Percentiles rank a stretch among this genome's conserved stretches.
Evolutionary conservation across 2,329 filamentous ascomycete species (phyloP).

Genomic region (Helotiales sp.): DNA sequence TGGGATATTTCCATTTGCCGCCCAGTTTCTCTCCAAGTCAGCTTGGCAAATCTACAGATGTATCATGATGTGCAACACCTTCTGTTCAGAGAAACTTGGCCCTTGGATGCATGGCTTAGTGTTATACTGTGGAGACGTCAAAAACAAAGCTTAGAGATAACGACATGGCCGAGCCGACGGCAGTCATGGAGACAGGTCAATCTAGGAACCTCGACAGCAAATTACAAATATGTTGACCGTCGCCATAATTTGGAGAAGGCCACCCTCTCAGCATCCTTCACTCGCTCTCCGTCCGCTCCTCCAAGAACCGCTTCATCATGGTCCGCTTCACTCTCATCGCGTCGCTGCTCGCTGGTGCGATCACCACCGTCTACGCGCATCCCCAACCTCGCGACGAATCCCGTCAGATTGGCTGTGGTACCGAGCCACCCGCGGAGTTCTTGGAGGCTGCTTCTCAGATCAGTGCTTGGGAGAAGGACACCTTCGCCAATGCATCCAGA

Average conservation of each 20-base stretch:
- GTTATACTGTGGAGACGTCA: not conserved
- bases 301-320: not conserved
- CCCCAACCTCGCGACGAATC: conserved; percentile 17
- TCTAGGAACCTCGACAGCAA: not conserved
- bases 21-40: not conserved
- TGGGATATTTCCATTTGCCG: not conserved
- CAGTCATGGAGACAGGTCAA: not conserved
- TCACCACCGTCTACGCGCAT: conserved; percentile 25
- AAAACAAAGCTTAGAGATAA: not conserved
- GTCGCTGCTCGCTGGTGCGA: conserved; percentile 21
- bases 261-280: not conserved
- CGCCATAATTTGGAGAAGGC: not conserved
- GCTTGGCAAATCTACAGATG: not conserved
- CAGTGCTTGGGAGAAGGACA: conserved; percentile 16
- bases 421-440: conserved; percentile 32
- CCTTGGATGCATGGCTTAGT: not conserved
- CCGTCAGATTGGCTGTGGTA: conserved; percentile 24
- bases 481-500: conserved; percentile 17
- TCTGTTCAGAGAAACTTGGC: not conserved
- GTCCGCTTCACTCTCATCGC: conserved; percentile 28
- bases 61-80: not conserved
- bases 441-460: conserved; percentile 19
- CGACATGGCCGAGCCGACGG: not conserved
- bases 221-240: not conserved
- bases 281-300: not conserved